A percentile compares a stretch with the other conserved stretches of the same genome.
These are phyloP conservation scores for Sporothrix mexicana DNA, from an alignment of 2,329 filamentous ascomycete genomes.

Conservation along the genomic window DNA sequence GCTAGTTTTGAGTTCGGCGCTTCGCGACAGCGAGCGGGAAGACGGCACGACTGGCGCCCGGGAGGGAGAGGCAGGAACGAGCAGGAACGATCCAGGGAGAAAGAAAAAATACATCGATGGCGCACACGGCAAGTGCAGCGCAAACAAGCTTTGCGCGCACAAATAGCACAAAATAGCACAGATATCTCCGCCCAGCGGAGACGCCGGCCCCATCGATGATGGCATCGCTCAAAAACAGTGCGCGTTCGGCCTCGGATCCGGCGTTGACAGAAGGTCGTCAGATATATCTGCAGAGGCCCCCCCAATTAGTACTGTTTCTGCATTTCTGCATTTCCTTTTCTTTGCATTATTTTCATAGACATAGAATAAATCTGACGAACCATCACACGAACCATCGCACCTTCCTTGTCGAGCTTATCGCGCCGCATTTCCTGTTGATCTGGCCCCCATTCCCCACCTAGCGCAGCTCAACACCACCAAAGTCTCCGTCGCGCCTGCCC, in stretches of 20 bases:
- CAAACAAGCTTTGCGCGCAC: conserved; percentile 10
- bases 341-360: too few relatives aligned
- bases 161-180: neutral
- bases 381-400: neutral
- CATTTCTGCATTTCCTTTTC: neutral
- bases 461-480: neutral
- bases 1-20: conserved; percentile 1
- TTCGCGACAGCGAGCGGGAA: neutral
- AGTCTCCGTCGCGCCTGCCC: neutral
- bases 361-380: too few relatives aligned
- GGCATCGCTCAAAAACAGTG: conserved; percentile 19
- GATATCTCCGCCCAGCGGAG: conserved; percentile 14
- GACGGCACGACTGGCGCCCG: too few relatives aligned
- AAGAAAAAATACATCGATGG: neutral
- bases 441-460: neutral
- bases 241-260: neutral
- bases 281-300: neutral
- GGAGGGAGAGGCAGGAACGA: too few relatives aligned
- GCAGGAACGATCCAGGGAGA: neutral
- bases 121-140: neutral
- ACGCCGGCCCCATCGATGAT: conserved; percentile 25
- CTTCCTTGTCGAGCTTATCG: conserved; percentile 24
- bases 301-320: neutral
- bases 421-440: neutral
- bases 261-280: neutral